Conservation (phyloP, 2,329 filamentous ascomycete species). For the Monosporascus sp. region DNA sequence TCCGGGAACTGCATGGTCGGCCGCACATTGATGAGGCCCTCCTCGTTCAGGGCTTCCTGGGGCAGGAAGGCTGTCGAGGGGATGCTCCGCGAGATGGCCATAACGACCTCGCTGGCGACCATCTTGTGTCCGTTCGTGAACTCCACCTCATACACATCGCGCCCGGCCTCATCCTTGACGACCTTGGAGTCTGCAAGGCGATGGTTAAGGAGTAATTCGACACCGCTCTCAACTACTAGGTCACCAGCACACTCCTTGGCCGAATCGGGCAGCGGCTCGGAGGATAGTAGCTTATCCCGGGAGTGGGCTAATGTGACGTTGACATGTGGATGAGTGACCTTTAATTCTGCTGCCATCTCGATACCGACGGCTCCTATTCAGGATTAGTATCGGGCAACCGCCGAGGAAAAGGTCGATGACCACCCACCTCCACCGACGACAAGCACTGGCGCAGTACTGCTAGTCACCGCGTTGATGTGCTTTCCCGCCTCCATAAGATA, state of each 20-base stretch:
- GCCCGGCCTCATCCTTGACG: slow-evolving; percentile 39
- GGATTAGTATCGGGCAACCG: neutral
- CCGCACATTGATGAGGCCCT: slow-evolving; percentile 62
- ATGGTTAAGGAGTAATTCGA: slow-evolving; percentile 60
- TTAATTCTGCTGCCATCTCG: slow-evolving; percentile 77
- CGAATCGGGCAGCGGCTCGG: slow-evolving; percentile 66
- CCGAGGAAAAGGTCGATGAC: neutral
- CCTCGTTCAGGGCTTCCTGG: slow-evolving; percentile 49
- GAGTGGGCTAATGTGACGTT: slow-evolving; percentile 74
- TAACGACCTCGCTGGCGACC: slow-evolving; percentile 60
- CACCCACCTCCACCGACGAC: slow-evolving; percentile 64
- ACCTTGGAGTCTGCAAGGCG: slow-evolving; percentile 48
- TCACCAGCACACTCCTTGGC: slow-evolving; percentile 59
- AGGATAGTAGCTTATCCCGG: slow-evolving; percentile 62
- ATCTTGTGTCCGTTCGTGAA: slow-evolving; percentile 58
- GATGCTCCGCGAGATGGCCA: slow-evolving; percentile 60
- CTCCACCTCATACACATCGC: slow-evolving; percentile 41
- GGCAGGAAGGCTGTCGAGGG: slow-evolving; percentile 63
- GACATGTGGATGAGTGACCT: slow-evolving; percentile 57
- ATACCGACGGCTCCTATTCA: slow-evolving; percentile 67
- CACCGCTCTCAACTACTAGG: slow-evolving; percentile 56
- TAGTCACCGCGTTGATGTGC: slow-evolving; percentile 52
- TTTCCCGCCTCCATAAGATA: slow-evolving; percentile 59
- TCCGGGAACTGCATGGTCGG: slow-evolving; percentile 44
- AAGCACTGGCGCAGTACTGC: slow-evolving; percentile 55